These are phyloP conservation scores for Phaeodactylum tricornutum DNA, from an alignment of 108 stramenopile species.

Conservation along the genomic window DNA sequence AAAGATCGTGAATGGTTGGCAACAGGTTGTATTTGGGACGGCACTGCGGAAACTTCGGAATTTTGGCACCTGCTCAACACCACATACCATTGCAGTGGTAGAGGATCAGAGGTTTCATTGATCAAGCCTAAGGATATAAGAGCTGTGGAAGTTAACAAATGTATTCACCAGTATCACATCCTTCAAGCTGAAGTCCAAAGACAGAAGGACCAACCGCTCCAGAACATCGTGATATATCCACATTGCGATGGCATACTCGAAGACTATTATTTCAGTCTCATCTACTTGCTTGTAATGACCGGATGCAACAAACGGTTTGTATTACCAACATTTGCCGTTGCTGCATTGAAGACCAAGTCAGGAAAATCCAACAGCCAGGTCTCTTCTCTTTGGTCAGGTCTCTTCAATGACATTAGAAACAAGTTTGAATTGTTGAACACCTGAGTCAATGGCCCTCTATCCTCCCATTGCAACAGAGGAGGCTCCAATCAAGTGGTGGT, in stretches of 20 bases:
- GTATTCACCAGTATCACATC: not conserved
- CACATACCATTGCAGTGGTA: not conserved
- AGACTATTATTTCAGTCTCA: slow-evolving; percentile 2
- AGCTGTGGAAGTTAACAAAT: not conserved
- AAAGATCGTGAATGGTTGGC: not conserved
- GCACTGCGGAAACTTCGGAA: not conserved
- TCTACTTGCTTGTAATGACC: slow-evolving; percentile 2
- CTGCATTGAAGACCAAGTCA: slow-evolving; percentile 4
- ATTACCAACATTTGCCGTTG: not conserved
- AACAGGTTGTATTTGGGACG: slow-evolving; percentile 1
- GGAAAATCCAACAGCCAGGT: slow-evolving; percentile 1
- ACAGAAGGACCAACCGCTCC: slow-evolving; percentile 2
- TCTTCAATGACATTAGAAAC: not conserved
- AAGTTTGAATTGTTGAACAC: not conserved
- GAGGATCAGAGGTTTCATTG: slow-evolving; percentile 1
- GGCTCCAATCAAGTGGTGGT: slow-evolving; percentile 1
- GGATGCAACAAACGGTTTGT: not conserved
- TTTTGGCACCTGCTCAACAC: slow-evolving; percentile 3
- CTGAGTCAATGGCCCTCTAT: not conserved
- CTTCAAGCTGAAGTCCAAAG: not conserved
- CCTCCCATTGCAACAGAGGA: not conserved
- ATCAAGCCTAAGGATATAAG: not conserved
- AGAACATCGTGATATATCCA: slow-evolving; percentile 1
- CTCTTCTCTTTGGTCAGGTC: slow-evolving; percentile 2
- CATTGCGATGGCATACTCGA: not conserved